Evolutionary conservation across 2,329 filamentous ascomycete genomes (phyloP), one percentile per base, ranked within the genome.

Genomic region (Ophiognomonia clavigignenti-juglandacearum): DNA sequence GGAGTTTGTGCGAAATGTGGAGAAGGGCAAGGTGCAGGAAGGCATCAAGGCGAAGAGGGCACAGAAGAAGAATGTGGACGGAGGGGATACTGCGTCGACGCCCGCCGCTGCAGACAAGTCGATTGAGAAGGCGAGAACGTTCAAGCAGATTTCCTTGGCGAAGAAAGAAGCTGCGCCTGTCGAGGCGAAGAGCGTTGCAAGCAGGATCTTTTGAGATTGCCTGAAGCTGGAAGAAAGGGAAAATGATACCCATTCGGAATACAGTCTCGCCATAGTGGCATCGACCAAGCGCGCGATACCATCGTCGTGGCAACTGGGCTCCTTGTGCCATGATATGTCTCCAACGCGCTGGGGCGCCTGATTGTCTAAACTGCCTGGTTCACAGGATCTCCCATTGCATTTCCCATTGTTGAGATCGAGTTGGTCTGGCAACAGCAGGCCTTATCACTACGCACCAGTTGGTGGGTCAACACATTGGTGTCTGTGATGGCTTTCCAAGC

Each of bases 21-120:
- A 93, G 72, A 80, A 74, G 60, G 84, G 82, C 42, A 92, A 91
- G 78, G 85, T 89, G 75, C 63, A 88, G 54, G 82, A 88, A 42
- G 82, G 82, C 9, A 90, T 91, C 65, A 80, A 83, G 60, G 72
- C 71, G 47, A 83, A 82, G 62, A 74, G 69, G 56, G 73, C 72
- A 43, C 72, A 65, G 36, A 74, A 70, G 65, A 67, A 60, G 54
- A 63, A 47, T 44, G 4, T n/a, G 60, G 62, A 63, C 55, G 52
- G 66, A 37, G 64, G 65, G 52, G 65, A 56, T 18, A 55, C 53
- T 46, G 57, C 34, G n/a, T 13, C 37, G 8, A 23, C 32, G 14
- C 18, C 39, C 18, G 27, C 18, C 7, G 16, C 14, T 27, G 31
- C 35, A n/a, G 16, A 9, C 14, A 37, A 36, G 18, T 19, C 55